These are phyloP conservation scores for Verticillium klebahnii DNA, from an alignment of 2,329 filamentous ascomycete species.

Conservation along the genomic window DNA sequence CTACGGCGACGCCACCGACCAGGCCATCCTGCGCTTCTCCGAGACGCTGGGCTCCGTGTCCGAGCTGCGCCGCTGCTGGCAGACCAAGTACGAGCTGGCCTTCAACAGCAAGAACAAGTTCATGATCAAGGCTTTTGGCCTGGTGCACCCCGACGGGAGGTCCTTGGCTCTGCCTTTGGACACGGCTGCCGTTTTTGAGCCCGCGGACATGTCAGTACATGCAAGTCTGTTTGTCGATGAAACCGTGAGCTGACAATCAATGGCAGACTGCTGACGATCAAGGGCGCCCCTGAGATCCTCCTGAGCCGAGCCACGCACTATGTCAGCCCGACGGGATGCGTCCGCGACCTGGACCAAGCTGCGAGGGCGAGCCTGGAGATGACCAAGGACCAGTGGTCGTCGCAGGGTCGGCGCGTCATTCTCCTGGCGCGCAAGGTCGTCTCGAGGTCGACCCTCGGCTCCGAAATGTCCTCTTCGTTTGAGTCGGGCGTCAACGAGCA, in stretches of 20 bases:
- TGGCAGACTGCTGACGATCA: conserved; percentile 63
- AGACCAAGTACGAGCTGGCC: conserved; percentile 60
- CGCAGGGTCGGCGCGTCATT: conserved; percentile 69
- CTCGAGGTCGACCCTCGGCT: conserved; percentile 19
- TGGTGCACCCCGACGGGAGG: conserved; percentile 25
- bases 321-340: conserved; percentile 49
- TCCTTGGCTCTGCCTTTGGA: conserved; percentile 10
- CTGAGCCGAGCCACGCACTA: conserved; percentile 58
- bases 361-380: conserved; percentile 42
- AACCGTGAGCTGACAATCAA: background rate
- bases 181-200: conserved; percentile 17
- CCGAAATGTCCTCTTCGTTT: conserved; percentile 25
- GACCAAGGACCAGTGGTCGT: conserved; percentile 55
- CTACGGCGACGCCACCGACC: conserved; percentile 72
- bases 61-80: conserved; percentile 59
- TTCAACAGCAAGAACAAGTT: conserved; percentile 86
- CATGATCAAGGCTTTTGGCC: conserved; percentile 61
- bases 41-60: conserved; percentile 58
- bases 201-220: conserved; percentile 22
- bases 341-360: conserved; percentile 61
- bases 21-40: conserved; percentile 67
- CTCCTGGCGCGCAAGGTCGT: conserved; percentile 20
- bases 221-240: background rate
- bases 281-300: conserved; percentile 73
- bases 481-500: conserved; percentile 44